Base-by-base conservation (phyloP, 2,329 filamentous ascomycete genomes). In the Aspergillus sp. region DNA sequence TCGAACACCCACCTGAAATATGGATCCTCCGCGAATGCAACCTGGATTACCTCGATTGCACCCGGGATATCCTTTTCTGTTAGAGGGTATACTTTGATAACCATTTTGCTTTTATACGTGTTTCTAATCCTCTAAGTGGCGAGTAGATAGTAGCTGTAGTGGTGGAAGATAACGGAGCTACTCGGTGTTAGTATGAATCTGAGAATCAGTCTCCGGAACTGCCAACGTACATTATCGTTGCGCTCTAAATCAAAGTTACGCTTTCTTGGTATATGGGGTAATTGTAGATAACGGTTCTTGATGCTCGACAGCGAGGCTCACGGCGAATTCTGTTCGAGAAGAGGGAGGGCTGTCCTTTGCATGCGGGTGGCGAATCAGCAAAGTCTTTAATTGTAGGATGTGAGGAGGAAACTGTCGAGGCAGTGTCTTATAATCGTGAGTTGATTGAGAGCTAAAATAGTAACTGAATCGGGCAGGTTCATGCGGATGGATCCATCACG, bases 1-100 rank as follows among this genome's bases (percentile, higher is more conserved):
- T 89, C 85, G 62, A 86, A 90, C 2, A 89, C 84, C 88, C 88
- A 91, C 23, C 81, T 76, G 66, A 87, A 87, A 71, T 91, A 91
- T 0, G 89, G 89, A 68, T 91, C 89, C 4, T 87, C 81, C 1
- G 82, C 84, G 69, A 91, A 91, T 0, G 87, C 88, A 66, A 84
- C 77, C 69, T 91, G 89, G 50, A 91, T 88, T 19, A 86, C 87
- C 17, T 84, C 81, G 28, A 90, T 84, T 4, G 85, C 87, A 1
- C 83, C 86, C 22, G 87, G 83, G 57, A 90, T 90, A 66, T 90
- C 88, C 25, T 74, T 73, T 66, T 87, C 81, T 1, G 81, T 82
- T 68, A 91, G 82, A 9, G 77, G 79, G 1, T 81, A 77, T 53
- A 91, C 82, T 67, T 84, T 72, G 68, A 90, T 83, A 0, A 76